Percentiles rank a stretch among this genome's conserved stretches.
Evolutionary conservation across 1,284 basidiomycete species (phyloP).

Genomic region (Golubevia sp.): DNA sequence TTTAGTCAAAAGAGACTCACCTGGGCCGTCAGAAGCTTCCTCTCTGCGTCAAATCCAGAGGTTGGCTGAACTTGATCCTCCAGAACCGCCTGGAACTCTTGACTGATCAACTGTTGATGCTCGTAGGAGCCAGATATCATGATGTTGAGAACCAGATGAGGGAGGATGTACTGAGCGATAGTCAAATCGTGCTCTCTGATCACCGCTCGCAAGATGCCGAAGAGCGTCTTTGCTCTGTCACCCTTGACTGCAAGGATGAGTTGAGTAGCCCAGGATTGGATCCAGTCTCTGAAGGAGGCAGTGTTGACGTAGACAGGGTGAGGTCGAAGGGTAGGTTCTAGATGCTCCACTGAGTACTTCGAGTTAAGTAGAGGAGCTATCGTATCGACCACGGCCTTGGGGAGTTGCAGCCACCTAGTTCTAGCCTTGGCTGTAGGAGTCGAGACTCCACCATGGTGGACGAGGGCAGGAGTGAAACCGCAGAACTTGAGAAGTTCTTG

Average conservation of each 20-base stretch:
- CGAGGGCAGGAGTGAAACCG: slow-evolving; percentile 76
- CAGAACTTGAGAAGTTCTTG: slow-evolving; percentile 90
- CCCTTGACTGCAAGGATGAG: slow-evolving; percentile 71
- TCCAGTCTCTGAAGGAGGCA: slow-evolving; percentile 90
- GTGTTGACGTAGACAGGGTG: slow-evolving; percentile 70
- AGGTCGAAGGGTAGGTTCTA: slow-evolving; percentile 17
- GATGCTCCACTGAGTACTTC: slow-evolving; percentile 40
- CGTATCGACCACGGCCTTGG: slow-evolving; percentile 83
- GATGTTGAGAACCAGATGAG: slow-evolving; percentile 86
- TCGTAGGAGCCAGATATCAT: slow-evolving; percentile 76
- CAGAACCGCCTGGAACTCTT: slow-evolving; percentile 81
- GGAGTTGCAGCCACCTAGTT: slow-evolving; percentile 73
- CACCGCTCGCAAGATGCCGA: slow-evolving; percentile 77
- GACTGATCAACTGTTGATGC: slow-evolving; percentile 72
- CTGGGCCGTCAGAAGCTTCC: slow-evolving; percentile 67
- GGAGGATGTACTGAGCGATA: slow-evolving; percentile 86
- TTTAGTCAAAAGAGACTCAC: slow-evolving; percentile 63
- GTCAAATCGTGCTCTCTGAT: slow-evolving; percentile 86
- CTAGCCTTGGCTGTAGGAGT: slow-evolving; percentile 68
- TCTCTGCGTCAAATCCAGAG: slow-evolving; percentile 31
- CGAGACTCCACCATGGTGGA: slow-evolving; percentile 63
- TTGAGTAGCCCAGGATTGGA: slow-evolving; percentile 84
- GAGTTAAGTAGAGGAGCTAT: slow-evolving; percentile 74
- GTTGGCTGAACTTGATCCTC: slow-evolving; percentile 75
- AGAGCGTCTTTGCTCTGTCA: slow-evolving; percentile 67